Percentiles rank a stretch among this genome's conserved stretches.
Conservation (phyloP, 805 yeast species). For the Metschnikowia bowlesiae region DNA sequence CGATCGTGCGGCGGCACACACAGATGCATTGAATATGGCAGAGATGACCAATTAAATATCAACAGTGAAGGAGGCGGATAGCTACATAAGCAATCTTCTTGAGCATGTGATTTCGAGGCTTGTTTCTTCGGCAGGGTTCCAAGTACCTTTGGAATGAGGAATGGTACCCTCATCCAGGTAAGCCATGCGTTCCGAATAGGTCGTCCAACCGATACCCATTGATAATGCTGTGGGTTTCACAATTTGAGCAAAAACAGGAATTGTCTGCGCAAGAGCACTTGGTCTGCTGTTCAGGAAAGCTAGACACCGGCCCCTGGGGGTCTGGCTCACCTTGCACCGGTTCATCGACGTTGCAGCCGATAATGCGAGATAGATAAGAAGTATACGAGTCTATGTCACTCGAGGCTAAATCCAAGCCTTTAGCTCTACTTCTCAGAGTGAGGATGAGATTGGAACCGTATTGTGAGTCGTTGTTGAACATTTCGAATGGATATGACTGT, state of each 20-base stretch:
- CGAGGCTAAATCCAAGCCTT: neutral
- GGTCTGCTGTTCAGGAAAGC: neutral
- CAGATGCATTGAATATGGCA: neutral
- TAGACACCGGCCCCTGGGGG: neutral
- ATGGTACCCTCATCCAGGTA: neutral
- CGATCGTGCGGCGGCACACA: neutral
- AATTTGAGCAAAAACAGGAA: conserved; percentile 30
- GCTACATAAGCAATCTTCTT: neutral
- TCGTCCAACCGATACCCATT: conserved; percentile 41
- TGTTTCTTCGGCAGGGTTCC: neutral
- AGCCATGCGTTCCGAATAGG: conserved; percentile 17
- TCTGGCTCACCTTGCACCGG: neutral
- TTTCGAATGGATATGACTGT: conserved; percentile 6
- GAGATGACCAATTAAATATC: neutral
- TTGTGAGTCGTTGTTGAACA: conserved; percentile 12
- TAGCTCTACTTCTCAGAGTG: conserved; percentile 3
- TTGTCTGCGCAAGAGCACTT: conserved; percentile 15
- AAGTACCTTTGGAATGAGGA: neutral
- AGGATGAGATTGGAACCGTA: conserved; percentile 11
- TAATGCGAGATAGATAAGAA: conserved; percentile 1
- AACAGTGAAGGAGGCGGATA: neutral
- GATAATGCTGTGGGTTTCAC: conserved; percentile 44
- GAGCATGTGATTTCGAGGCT: neutral
- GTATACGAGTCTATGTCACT: conserved; percentile 5
- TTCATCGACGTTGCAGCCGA: conserved; percentile 5